phyloP scores from a whole-genome alignment of 2,329 filamentous ascomycete species.

The Phaeoacremonium minimum region DNA sequence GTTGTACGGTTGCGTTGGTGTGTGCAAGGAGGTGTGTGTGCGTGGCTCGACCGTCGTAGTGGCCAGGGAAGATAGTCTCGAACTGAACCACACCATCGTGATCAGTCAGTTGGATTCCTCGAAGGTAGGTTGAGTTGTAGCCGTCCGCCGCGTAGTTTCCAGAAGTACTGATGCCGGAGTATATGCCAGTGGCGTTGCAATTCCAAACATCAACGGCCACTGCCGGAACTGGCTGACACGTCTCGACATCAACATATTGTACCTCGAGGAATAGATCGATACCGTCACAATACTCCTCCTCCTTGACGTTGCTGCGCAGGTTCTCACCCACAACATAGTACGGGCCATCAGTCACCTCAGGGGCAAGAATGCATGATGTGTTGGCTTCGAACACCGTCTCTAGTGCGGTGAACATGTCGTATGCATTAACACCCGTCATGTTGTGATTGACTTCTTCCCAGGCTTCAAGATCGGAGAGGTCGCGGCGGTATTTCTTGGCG shows the following conservation, averaged over 20 bases:
- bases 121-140: conserved; percentile 9
- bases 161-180: no score
- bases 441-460: conserved; percentile 29
- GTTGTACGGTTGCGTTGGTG: conserved; percentile 17
- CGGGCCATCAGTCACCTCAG: conserved; percentile 27
- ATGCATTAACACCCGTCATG: conserved; percentile 18
- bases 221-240: conserved; percentile 35
- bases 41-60: conserved; percentile 8
- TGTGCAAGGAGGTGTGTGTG: conserved; percentile 17
- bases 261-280: conserved; percentile 36
- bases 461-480: conserved; percentile 22
- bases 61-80: conserved; percentile 11
- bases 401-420: conserved; percentile 24
- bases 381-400: conserved; percentile 26
- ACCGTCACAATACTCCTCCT: conserved; percentile 29
- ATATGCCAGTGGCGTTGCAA: conserved; percentile 32
- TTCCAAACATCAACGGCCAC: conserved; percentile 41
- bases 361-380: conserved; percentile 27
- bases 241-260: conserved; percentile 26
- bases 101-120: conserved; percentile 9
- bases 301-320: conserved; percentile 38
- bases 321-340: conserved; percentile 37
- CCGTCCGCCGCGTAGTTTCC: conserved; percentile 15
- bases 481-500: conserved; percentile 24
- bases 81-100: conserved; percentile 7